Evolutionary conservation across 2,329 filamentous ascomycete genomes (phyloP).

Genomic region (Penicillium sp.): DNA sequence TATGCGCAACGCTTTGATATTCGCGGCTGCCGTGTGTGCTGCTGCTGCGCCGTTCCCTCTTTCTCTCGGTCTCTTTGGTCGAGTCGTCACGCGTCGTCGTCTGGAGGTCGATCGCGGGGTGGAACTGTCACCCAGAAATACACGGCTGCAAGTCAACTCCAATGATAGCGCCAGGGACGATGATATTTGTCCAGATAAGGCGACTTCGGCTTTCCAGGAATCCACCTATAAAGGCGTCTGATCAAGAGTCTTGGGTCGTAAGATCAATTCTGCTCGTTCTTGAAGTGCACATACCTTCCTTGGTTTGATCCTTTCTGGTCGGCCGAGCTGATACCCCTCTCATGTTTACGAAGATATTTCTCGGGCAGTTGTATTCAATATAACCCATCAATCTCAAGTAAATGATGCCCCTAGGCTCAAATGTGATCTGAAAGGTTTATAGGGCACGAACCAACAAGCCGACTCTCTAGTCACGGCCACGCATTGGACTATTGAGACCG

Average conservation of each 20-base stretch:
- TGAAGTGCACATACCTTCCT: not conserved
- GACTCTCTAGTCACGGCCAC: too few relatives aligned
- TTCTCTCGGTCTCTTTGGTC: slow-evolving; percentile 71
- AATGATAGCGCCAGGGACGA: not conserved
- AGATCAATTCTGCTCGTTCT: not conserved
- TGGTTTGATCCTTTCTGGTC: not conserved
- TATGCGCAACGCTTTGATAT: slow-evolving; percentile 77
- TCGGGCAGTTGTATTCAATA: not conserved
- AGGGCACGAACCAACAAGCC: too few relatives aligned
- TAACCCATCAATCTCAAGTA: not conserved
- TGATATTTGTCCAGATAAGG: slow-evolving; percentile 3
- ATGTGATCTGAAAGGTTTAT: too few relatives aligned
- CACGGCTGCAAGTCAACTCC: not conserved
- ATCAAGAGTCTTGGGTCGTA: not conserved
- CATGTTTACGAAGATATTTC: not conserved
- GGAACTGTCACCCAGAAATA: slow-evolving; percentile 22
- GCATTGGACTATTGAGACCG: too few relatives aligned
- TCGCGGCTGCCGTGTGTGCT: slow-evolving; percentile 73
- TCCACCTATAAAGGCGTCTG: slow-evolving; percentile 1
- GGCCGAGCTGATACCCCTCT: not conserved
- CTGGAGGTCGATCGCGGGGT: slow-evolving; percentile 44
- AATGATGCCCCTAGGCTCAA: not conserved
- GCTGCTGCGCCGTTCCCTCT: slow-evolving; percentile 70
- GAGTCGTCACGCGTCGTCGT: slow-evolving; percentile 45
- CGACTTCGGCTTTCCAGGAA: not conserved